Conservation (phyloP, 495 filamentous ascomycete species). For the Neurospora sp. region DNA sequence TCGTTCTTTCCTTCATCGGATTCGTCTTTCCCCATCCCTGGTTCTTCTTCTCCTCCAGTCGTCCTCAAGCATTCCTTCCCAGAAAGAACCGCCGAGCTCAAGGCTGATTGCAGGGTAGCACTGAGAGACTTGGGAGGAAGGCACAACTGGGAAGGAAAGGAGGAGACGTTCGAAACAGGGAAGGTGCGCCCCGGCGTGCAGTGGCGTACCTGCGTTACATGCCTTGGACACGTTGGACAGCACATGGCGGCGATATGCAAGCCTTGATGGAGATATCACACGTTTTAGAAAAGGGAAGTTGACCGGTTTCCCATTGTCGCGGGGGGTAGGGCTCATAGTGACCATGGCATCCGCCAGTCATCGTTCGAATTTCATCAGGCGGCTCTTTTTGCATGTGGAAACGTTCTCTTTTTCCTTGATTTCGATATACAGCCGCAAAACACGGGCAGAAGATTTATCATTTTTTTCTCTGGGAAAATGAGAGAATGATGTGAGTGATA, state of each 20-base stretch:
- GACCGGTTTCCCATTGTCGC: background rate
- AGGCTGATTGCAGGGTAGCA: background rate
- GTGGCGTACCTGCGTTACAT: background rate
- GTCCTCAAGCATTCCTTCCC: background rate
- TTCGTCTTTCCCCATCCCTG: background rate
- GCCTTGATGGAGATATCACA: background rate
- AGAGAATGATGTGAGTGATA: background rate
- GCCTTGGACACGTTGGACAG: background rate
- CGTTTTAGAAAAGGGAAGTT: background rate
- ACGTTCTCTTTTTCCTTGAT: background rate
- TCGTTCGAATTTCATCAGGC: background rate
- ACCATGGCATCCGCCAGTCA: background rate
- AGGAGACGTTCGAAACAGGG: background rate
- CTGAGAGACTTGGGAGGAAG: background rate
- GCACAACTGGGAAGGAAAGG: background rate
- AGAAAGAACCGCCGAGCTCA: background rate
- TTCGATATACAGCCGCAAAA: background rate
- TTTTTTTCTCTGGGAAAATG: background rate
- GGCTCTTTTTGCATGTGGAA: background rate
- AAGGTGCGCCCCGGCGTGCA: background rate
- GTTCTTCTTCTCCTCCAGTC: too few relatives aligned
- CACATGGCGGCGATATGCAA: background rate
- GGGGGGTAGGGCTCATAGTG: background rate
- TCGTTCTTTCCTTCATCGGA: background rate
- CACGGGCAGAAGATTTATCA: background rate